Evolutionary conservation across 768 basidiomycete species (phyloP).

Genomic region (Gymnopilus dilepis): DNA sequence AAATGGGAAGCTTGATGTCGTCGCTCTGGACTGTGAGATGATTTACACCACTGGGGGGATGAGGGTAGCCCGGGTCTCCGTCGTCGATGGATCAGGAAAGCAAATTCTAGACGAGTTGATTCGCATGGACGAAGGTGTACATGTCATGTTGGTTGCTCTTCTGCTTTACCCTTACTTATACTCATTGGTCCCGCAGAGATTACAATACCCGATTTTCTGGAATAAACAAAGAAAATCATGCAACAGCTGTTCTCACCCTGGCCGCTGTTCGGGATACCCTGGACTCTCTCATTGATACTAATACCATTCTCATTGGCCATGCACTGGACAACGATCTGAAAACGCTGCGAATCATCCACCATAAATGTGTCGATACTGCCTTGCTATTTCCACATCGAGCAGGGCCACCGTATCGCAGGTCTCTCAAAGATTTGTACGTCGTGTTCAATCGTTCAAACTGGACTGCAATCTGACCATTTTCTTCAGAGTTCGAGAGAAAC

Average conservation of each 20-base stretch:
- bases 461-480: conserved; percentile 9
- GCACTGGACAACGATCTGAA: conserved; percentile 94
- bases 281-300: conserved; percentile 70
- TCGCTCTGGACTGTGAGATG: conserved; percentile 97
- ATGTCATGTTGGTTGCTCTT: conserved; percentile 64
- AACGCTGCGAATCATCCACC: conserved; percentile 87
- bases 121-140: conserved; percentile 78
- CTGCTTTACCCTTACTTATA: conserved; percentile 1
- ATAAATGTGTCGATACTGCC: conserved; percentile 85
- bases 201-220: conserved; percentile 93
- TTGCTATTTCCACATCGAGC: conserved; percentile 82
- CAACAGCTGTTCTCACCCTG: conserved; percentile 71
- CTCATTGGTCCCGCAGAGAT: conserved; percentile 56
- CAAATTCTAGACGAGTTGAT: conserved; percentile 85
- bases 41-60: conserved; percentile 93
- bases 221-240: conserved; percentile 61
- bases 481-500: conserved; percentile 79
- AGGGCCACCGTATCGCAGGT: conserved; percentile 78
- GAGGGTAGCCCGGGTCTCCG: conserved; percentile 88
- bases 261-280: conserved; percentile 69
- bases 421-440: conserved; percentile 79
- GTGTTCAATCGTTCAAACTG: conserved; percentile 19
- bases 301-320: conserved; percentile 90
- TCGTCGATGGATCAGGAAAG: conserved; percentile 77
- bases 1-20: conserved; percentile 65